Percentiles rank a stretch among this genome's conserved stretches.
These are phyloP conservation scores for Sequoiadendron giganteum DNA, from an alignment of 75 land plant species.

Conservation along the genomic window DNA sequence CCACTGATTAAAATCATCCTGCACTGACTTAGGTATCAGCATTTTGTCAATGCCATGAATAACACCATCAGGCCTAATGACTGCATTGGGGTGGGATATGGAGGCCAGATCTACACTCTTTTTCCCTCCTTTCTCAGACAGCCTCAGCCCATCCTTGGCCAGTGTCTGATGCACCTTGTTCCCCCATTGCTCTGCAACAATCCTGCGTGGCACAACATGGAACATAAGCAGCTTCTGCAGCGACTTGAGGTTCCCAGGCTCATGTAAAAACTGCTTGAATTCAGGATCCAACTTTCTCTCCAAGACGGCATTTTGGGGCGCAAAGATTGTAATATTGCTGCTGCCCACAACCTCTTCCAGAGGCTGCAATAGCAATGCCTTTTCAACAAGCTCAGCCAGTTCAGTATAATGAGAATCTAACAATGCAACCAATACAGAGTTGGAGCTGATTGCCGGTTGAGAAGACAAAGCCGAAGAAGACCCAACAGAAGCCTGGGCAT, in stretches of 20 bases:
- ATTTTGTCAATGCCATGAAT: slow-evolving; percentile 42
- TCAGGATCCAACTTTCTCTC: slow-evolving; percentile 35
- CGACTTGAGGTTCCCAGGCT: slow-evolving; percentile 29
- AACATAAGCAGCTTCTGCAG: slow-evolving; percentile 30
- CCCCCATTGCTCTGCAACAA: slow-evolving; percentile 27
- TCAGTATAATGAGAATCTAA: slow-evolving; percentile 92
- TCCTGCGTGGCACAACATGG: slow-evolving; percentile 30
- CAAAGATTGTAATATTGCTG: slow-evolving; percentile 78
- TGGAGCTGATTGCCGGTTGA: slow-evolving; percentile 44
- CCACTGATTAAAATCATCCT: slow-evolving; percentile 25
- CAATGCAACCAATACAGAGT: slow-evolving; percentile 79
- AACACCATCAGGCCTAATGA: slow-evolving; percentile 37
- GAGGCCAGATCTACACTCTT: slow-evolving; percentile 24
- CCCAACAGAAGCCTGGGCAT: background rate
- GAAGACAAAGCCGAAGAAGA: background rate
- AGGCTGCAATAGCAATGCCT: slow-evolving; percentile 65
- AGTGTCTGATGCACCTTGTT: slow-evolving; percentile 17
- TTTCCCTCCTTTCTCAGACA: slow-evolving; percentile 13
- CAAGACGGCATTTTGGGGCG: slow-evolving; percentile 55
- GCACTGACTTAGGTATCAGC: slow-evolving; percentile 34
- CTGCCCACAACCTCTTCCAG: slow-evolving; percentile 57
- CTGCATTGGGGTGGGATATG: slow-evolving; percentile 36
- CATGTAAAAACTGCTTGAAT: slow-evolving; percentile 27
- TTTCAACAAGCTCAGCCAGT: slow-evolving; percentile 81
- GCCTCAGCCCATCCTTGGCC: slow-evolving; percentile 8